Evolutionary conservation across 169 alveolate genomes (phyloP).

Genomic region (Eimeria falciformis): DNA sequence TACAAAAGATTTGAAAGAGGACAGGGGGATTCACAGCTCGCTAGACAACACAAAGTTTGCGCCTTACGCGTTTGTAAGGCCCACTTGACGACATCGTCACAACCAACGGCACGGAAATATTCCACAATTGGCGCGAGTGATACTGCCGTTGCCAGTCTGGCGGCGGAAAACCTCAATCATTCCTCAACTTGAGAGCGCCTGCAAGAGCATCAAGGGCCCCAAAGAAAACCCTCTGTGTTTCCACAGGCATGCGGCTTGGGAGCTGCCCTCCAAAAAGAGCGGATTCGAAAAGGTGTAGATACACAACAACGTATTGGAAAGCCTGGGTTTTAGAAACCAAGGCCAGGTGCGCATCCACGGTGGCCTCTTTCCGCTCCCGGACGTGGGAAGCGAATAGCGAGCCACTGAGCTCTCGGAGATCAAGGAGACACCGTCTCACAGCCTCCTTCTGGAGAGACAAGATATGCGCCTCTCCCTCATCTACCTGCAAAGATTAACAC

Average conservation of each 20-base stretch:
- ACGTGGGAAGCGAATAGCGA: not conserved
- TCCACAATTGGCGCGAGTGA: too few species aligned
- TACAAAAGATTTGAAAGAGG: too few species aligned
- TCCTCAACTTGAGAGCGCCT: too few species aligned
- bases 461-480: not conserved
- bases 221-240: constrained; percentile 1
- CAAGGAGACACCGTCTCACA: not conserved
- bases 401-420: not conserved
- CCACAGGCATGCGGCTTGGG: not conserved
- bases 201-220: constrained; percentile 30
- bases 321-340: not conserved
- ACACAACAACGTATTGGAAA: not conserved
- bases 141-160: too few species aligned
- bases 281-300: constrained; percentile 6
- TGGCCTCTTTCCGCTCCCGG: not conserved
- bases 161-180: too few species aligned
- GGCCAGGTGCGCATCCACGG: not conserved
- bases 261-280: not conserved
- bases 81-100: too few species aligned
- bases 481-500: not conserved
- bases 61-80: too few species aligned
- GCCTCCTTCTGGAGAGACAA: not conserved
- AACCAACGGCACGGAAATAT: too few species aligned
- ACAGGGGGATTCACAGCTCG: too few species aligned
- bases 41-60: too few species aligned